A percentile compares a stretch with the other conserved stretches of the same genome.
Conservation (phyloP, 192 early-diverging fungal genomes). For the Mortierella hygrophila region DNA sequence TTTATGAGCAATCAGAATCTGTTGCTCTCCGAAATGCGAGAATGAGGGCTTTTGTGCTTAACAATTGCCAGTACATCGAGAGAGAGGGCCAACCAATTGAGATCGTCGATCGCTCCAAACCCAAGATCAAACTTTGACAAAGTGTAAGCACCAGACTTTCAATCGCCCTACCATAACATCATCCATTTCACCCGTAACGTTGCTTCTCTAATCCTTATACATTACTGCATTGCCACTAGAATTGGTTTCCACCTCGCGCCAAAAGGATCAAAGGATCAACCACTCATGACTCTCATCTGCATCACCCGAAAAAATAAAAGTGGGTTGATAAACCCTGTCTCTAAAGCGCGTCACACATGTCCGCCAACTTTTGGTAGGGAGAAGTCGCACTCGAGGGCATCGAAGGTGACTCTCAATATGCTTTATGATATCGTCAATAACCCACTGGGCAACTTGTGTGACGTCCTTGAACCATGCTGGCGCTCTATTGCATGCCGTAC, state of each 20-base stretch:
- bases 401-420: too few relatives aligned
- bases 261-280: not conserved
- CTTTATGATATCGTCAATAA: too few relatives aligned
- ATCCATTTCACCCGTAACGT: not conserved
- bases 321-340: not conserved
- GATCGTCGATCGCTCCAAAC: constrained; percentile 19
- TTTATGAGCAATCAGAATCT: constrained; percentile 7
- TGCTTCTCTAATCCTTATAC: not conserved
- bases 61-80: constrained; percentile 23
- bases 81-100: constrained; percentile 26
- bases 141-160: constrained; percentile 1
- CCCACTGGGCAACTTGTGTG: too few relatives aligned
- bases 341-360: too few relatives aligned
- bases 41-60: constrained; percentile 7
- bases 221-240: not conserved
- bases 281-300: constrained; percentile 5
- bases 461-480: too few relatives aligned
- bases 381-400: too few relatives aligned
- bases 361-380: too few relatives aligned
- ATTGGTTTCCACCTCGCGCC: too few relatives aligned
- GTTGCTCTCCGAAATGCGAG: constrained; percentile 6
- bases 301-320: not conserved
- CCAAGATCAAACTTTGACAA: constrained; percentile 26
- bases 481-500: too few relatives aligned
- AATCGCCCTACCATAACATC: not conserved